These are phyloP conservation scores for Kondoa malvinella DNA, from an alignment of 768 basidiomycete species.

Conservation along the genomic window DNA sequence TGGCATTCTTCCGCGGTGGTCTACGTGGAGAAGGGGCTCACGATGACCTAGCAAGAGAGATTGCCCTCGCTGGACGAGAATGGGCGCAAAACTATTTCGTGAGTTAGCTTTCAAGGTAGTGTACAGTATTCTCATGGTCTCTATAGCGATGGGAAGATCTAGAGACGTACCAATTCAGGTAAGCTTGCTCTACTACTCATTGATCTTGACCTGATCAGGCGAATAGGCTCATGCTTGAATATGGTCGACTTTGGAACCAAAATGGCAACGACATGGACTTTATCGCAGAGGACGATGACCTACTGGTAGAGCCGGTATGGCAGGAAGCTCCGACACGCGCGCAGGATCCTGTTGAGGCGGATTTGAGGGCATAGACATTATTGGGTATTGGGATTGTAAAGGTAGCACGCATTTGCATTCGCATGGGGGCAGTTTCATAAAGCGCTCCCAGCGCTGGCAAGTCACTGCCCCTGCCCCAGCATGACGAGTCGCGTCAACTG, in stretches of 20 bases:
- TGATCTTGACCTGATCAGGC: background rate
- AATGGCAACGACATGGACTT: constrained; percentile 23
- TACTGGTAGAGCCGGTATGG: constrained; percentile 9
- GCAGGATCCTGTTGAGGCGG: background rate
- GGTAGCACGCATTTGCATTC: too few relatives aligned
- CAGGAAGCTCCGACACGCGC: background rate
- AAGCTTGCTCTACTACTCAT: background rate
- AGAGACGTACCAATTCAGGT: constrained; percentile 26
- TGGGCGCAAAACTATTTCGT: constrained; percentile 22
- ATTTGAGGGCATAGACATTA: too few relatives aligned
- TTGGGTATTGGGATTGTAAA: too few relatives aligned
- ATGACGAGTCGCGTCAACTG: too few relatives aligned
- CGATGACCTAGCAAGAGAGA: constrained; percentile 43
- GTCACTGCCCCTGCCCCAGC: too few relatives aligned
- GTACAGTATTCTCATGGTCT: constrained; percentile 15
- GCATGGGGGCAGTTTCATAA: too few relatives aligned
- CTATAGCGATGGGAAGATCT: constrained; percentile 23
- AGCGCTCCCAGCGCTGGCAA: too few relatives aligned
- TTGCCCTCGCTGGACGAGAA: constrained; percentile 40
- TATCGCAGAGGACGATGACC: constrained; percentile 12
- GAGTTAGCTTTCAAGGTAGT: constrained; percentile 11
- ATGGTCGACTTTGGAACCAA: constrained; percentile 22
- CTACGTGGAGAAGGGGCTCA: constrained; percentile 45
- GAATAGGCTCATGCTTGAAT: constrained; percentile 23
- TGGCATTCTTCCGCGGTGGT: constrained; percentile 56